These are phyloP conservation scores for Cordia subcordata DNA, from an alignment of 257 asterid species.

Conservation along the genomic window DNA sequence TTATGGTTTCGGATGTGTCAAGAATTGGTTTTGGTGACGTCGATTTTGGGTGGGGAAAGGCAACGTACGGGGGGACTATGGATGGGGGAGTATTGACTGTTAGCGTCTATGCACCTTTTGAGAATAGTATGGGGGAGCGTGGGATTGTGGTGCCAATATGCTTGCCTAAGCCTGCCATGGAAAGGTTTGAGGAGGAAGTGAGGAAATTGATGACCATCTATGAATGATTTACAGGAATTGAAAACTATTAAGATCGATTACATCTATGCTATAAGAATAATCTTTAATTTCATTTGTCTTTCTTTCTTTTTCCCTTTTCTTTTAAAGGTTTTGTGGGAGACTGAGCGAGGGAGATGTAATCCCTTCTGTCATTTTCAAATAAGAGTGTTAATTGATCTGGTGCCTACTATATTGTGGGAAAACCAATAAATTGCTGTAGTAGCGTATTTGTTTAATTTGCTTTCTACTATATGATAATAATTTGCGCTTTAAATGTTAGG, in stretches of 20 bases:
- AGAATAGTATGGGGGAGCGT: neutral
- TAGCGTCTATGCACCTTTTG: neutral
- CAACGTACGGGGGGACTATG: slow-evolving; percentile 7
- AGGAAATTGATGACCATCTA: neutral
- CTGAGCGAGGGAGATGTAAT: too few relatives aligned
- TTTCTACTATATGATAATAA: too few relatives aligned
- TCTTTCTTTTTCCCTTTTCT: too few relatives aligned
- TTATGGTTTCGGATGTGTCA: slow-evolving; percentile 3
- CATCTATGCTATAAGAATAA: neutral
- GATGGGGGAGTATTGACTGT: neutral
- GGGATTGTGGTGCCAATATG: slow-evolving; percentile 14
- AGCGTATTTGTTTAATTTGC: too few relatives aligned
- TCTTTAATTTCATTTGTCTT: too few relatives aligned
- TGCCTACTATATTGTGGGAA: too few relatives aligned
- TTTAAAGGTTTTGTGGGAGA: too few relatives aligned
- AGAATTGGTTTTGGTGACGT: slow-evolving; percentile 1
- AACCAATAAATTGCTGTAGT: too few relatives aligned
- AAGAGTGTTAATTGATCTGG: too few relatives aligned
- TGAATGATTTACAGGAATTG: neutral
- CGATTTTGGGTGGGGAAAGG: slow-evolving; percentile 16
- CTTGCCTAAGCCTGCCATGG: slow-evolving; percentile 12
- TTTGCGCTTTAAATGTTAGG: too few relatives aligned
- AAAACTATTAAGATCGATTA: neutral
- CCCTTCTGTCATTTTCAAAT: too few relatives aligned
- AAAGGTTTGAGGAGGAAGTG: slow-evolving; percentile 11